A percentile compares a stretch with the other conserved stretches of the same genome.
These are phyloP conservation scores for Fusarium neocosmosporiellum DNA, from an alignment of 2,329 filamentous ascomycete species.

Conservation along the genomic window DNA sequence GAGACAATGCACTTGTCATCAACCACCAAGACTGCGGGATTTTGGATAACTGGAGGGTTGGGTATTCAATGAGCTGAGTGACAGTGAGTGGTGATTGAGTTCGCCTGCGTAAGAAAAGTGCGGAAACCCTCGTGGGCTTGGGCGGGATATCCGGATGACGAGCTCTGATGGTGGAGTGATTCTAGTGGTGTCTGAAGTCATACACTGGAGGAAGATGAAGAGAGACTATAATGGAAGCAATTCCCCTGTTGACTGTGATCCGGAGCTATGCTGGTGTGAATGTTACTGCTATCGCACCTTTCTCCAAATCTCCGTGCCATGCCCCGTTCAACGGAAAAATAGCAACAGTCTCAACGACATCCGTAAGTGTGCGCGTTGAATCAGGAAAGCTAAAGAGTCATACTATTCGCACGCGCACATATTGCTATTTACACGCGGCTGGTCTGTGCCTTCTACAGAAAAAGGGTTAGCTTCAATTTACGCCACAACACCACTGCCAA, in stretches of 20 bases:
- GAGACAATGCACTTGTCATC: conserved; percentile 22
- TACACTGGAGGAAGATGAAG: rapidly evolving
- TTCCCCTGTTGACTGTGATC: neutral
- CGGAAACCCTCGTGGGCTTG: neutral
- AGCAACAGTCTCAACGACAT: neutral
- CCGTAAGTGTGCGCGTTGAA: conserved; percentile 6
- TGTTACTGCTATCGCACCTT: neutral
- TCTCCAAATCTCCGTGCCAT: neutral
- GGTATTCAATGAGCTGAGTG: neutral
- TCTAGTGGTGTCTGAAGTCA: neutral
- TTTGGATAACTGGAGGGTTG: neutral
- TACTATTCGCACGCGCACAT: too few relatives aligned
- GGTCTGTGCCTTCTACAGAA: too few relatives aligned
- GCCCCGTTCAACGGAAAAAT: rapidly evolving
- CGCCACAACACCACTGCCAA: too few relatives aligned
- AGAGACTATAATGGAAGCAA: neutral
- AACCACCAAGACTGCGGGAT: neutral
- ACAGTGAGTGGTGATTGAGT: neutral
- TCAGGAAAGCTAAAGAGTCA: too few relatives aligned
- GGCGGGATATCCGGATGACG: neutral
- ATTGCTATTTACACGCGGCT: too few relatives aligned
- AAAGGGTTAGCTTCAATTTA: too few relatives aligned
- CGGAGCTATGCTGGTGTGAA: neutral
- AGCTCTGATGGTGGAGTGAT: neutral
- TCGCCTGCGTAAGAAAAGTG: neutral